phyloP scores from a whole-genome alignment of 257 asterid species.

The Nicotiana obtusifolia region DNA sequence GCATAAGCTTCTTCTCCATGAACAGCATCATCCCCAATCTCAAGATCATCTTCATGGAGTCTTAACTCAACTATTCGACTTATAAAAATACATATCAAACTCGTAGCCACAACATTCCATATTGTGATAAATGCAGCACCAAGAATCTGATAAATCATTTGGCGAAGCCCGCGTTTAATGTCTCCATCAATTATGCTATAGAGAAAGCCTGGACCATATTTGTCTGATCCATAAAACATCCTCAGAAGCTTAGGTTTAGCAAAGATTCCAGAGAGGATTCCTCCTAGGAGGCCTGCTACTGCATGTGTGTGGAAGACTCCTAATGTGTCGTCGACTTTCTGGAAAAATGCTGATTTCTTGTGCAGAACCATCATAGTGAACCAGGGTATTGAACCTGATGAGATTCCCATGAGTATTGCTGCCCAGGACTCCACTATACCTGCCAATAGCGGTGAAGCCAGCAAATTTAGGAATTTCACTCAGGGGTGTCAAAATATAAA shows the following conservation, averaged over 20 bases:
- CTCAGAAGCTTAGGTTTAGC: constrained; percentile 43
- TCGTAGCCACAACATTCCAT: constrained; percentile 47
- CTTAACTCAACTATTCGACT: constrained; percentile 31
- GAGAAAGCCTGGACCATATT: constrained; percentile 37
- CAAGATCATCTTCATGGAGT: constrained; percentile 50
- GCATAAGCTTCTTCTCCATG: constrained; percentile 63
- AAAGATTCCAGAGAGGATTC: constrained; percentile 56
- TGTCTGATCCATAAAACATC: constrained; percentile 15
- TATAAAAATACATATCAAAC: constrained; percentile 45
- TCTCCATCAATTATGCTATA: constrained; percentile 33
- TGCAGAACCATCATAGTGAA: constrained; percentile 79
- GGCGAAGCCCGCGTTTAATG: constrained; percentile 25
- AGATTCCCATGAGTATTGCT: constrained; percentile 56
- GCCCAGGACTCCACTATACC: constrained; percentile 82
- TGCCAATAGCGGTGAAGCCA: neutral
- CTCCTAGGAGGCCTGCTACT: constrained; percentile 63
- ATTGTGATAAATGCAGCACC: constrained; percentile 44
- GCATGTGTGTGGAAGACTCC: constrained; percentile 70
- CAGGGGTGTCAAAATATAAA: no score
- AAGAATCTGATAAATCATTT: constrained; percentile 36
- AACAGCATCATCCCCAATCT: constrained; percentile 51
- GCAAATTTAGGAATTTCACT: no score
- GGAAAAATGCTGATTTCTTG: constrained; percentile 57
- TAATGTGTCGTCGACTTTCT: constrained; percentile 58
- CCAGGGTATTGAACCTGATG: constrained; percentile 72